These are phyloP conservation scores for Immersiporthe knoxdaviesiana DNA, from an alignment of 2,329 filamentous ascomycete genomes.

Conservation along the genomic window DNA sequence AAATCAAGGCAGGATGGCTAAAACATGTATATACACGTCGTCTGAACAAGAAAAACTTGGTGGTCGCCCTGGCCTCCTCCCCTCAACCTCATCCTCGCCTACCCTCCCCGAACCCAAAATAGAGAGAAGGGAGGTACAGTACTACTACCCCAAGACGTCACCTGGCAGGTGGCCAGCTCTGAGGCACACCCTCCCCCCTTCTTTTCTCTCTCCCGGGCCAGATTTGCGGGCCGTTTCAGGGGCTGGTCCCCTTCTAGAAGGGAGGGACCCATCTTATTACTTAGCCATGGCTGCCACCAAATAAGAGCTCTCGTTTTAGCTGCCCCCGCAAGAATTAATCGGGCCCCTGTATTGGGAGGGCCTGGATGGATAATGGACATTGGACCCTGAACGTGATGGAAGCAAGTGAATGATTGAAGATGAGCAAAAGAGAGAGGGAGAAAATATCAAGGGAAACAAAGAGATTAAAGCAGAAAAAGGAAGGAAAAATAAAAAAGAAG, in stretches of 20 bases:
- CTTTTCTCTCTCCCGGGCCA: not conserved
- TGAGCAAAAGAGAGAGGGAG: not conserved
- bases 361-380: not conserved
- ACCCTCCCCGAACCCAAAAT: not conserved
- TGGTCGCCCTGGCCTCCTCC: not conserved
- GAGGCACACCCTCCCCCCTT: not conserved
- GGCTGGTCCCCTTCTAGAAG: not conserved
- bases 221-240: slow-evolving; percentile 8
- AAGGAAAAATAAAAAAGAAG: no score
- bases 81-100: not conserved
- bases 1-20: slow-evolving; percentile 3
- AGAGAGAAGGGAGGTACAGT: not conserved
- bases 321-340: not conserved
- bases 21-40: not conserved
- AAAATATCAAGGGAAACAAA: no score
- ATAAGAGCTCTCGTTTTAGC: not conserved
- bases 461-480: no score
- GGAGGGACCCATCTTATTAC: not conserved
- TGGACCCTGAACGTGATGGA: not conserved
- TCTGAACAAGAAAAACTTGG: not conserved
- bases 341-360: not conserved
- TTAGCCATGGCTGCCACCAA: not conserved
- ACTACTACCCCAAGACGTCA: slow-evolving; percentile 1
- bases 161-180: not conserved
- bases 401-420: not conserved